These are phyloP conservation scores for Salix dunnii DNA, from an alignment of 345 rosid genomes.

Conservation along the genomic window DNA sequence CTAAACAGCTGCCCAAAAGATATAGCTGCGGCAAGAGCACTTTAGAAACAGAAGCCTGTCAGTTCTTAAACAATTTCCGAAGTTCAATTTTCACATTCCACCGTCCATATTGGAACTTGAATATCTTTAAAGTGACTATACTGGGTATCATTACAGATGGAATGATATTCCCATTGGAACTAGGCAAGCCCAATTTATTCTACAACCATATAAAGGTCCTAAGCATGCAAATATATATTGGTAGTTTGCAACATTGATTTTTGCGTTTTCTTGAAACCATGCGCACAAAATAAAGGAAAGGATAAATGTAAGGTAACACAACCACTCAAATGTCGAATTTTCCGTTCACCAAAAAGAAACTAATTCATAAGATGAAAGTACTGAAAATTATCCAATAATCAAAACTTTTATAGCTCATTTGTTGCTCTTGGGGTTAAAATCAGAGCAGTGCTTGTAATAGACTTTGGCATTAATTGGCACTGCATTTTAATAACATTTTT, in stretches of 20 bases:
- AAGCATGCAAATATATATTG: neutral
- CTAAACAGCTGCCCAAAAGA: constrained; percentile 20
- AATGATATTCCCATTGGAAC: constrained; percentile 7
- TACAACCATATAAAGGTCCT: neutral
- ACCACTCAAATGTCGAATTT: neutral
- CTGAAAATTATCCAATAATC: neutral
- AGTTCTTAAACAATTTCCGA: constrained; percentile 30
- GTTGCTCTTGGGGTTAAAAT: neutral
- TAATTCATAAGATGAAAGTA: neutral
- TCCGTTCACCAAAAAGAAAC: neutral
- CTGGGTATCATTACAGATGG: constrained; percentile 23
- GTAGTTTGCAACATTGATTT: neutral
- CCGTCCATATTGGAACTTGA: constrained; percentile 49
- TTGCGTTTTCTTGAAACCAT: neutral
- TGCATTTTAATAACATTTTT: too few species aligned
- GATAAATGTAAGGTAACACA: neutral
- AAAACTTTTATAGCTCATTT: neutral
- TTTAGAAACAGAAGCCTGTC: constrained; percentile 15
- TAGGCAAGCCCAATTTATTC: constrained; percentile 9
- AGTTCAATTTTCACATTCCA: constrained; percentile 8
- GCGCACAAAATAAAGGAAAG: neutral
- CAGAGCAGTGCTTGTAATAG: neutral
- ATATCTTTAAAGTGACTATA: constrained; percentile 21
- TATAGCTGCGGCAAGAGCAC: neutral
- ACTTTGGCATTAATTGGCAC: too few species aligned